Conservation (phyloP, 257 asterid genomes). For the Cynanchum wilfordii region DNA sequence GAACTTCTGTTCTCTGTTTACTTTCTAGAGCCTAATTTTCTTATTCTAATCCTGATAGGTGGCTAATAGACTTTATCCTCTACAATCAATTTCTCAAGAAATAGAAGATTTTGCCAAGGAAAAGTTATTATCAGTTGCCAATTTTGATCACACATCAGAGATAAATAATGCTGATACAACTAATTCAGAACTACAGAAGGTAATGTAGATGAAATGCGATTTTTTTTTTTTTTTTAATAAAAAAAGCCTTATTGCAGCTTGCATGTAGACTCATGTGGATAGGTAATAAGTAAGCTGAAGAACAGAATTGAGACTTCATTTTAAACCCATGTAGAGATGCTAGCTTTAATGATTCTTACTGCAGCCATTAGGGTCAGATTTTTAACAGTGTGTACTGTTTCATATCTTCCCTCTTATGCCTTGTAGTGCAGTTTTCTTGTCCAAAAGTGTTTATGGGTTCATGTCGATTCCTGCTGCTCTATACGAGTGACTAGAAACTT, state of each 20-base stretch:
- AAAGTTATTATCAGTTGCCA: constrained; percentile 63
- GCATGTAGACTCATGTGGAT: not conserved
- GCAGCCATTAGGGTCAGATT: not conserved
- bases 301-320: not conserved
- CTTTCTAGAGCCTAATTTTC: constrained; percentile 6
- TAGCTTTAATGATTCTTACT: not conserved
- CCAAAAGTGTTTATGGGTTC: not conserved
- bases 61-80: constrained; percentile 94
- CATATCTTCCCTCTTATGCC: not conserved
- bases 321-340: not conserved
- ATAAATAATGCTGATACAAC: constrained; percentile 46
- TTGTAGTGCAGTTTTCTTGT: not conserved
- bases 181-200: constrained; percentile 49
- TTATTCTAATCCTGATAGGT: constrained; percentile 44
- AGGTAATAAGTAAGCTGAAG: not conserved
- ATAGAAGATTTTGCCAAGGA: constrained; percentile 85
- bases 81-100: constrained; percentile 62
- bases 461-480: not conserved
- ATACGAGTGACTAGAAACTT: not conserved
- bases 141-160: constrained; percentile 31
- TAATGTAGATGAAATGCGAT: constrained; percentile 17
- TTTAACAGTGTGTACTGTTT: not conserved
- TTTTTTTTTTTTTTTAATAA: not conserved
- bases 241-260: not conserved
- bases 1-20: not conserved